phyloP scores from a whole-genome alignment of 2,329 filamentous ascomycete genomes.

The Trichoderma citrinoviride region DNA sequence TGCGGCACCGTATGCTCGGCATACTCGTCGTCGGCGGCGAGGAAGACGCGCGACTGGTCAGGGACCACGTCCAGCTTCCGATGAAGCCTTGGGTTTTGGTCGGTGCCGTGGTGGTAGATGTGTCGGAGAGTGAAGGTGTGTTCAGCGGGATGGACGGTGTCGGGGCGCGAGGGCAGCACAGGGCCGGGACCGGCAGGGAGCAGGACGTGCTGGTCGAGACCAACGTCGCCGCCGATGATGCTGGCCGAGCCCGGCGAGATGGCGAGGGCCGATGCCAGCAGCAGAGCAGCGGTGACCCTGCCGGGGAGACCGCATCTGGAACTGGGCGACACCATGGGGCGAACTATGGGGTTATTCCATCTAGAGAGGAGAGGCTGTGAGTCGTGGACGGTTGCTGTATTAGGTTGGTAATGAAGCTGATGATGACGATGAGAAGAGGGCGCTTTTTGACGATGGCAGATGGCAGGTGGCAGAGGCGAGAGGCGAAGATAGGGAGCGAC shows the following conservation, averaged over 20 bases:
- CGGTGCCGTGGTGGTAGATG: conserved; percentile 87
- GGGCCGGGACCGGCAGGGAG: conserved; percentile 41
- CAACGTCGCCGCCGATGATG: conserved; percentile 34
- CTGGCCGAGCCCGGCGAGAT: conserved; percentile 47
- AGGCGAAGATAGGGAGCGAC: not conserved
- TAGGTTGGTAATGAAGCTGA: conserved; percentile 5
- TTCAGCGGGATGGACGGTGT: conserved; percentile 49
- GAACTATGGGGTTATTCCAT: conserved; percentile 19
- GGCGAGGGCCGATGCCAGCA: conserved; percentile 64
- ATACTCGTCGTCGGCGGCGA: conserved; percentile 59
- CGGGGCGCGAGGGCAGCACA: conserved; percentile 41
- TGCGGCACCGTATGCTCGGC: conserved; percentile 49
- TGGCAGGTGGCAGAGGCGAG: not conserved
- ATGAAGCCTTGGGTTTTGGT: conserved; percentile 74
- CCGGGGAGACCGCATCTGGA: conserved; percentile 53
- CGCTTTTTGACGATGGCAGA: not conserved
- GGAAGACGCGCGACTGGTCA: conserved; percentile 55
- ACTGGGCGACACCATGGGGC: conserved; percentile 22
- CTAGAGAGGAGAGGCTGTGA: not conserved
- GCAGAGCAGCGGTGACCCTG: conserved; percentile 60
- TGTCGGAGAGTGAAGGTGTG: conserved; percentile 73
- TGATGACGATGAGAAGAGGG: not conserved
- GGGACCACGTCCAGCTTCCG: conserved; percentile 67
- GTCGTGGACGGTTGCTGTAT: not conserved
- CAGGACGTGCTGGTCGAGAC: conserved; percentile 42